Conservation (phyloP, 768 basidiomycete species). For the Mrakia hoshinonis region DNA sequence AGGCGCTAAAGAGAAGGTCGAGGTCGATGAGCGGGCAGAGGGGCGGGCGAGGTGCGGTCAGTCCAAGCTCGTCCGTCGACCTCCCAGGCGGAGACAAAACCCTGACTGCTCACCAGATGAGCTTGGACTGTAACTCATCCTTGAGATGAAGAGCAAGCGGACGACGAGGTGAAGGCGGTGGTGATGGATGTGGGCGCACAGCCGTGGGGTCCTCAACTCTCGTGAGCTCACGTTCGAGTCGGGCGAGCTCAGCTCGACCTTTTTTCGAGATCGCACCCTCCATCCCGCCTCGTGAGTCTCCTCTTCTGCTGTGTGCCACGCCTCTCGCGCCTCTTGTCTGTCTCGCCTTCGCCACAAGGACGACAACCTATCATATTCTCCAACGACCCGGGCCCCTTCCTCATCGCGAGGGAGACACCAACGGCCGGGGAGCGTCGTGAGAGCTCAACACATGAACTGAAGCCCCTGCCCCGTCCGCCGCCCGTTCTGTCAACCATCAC, state of each 20-base stretch:
- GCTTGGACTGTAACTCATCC: neutral
- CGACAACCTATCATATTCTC: no score
- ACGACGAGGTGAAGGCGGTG: neutral
- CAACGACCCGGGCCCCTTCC: no score
- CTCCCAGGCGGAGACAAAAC: neutral
- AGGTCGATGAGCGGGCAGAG: neutral
- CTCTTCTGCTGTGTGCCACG: no score
- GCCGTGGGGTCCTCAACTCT: no score
- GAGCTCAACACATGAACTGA: conserved; percentile 11
- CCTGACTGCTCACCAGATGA: neutral
- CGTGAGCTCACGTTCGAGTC: no score
- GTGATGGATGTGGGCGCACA: neutral
- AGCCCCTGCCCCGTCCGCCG: neutral
- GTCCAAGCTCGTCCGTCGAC: neutral
- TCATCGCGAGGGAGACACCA: no score
- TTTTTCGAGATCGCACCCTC: no score
- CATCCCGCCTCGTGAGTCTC: no score
- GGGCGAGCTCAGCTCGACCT: no score
- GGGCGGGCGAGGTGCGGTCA: neutral
- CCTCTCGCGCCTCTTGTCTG: no score
- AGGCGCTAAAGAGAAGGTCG: neutral
- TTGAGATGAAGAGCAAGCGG: neutral
- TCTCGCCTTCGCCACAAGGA: no score
- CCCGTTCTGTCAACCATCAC: neutral
- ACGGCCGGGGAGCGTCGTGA: neutral